Evolutionary conservation across 257 asterid genomes (phyloP).

Genomic region (Solanum etuberosum): DNA sequence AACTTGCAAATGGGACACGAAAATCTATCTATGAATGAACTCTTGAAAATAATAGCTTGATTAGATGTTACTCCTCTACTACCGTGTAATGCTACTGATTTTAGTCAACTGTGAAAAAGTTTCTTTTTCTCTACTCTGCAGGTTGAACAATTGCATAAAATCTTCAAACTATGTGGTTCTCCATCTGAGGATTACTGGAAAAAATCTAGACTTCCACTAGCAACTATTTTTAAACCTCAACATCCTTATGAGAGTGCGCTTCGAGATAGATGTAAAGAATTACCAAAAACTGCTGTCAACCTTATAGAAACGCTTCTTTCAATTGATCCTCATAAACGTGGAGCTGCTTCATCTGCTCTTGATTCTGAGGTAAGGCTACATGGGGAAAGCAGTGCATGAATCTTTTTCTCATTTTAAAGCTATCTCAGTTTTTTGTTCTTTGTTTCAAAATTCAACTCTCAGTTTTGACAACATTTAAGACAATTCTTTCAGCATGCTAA

Average conservation of each 20-base stretch:
- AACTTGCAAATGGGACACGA: neutral
- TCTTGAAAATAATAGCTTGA: neutral
- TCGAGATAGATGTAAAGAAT: slow-evolving; percentile 67
- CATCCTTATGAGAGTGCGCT: slow-evolving; percentile 68
- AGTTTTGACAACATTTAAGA: neutral
- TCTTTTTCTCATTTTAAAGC: neutral
- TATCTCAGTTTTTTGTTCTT: neutral
- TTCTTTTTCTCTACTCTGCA: slow-evolving; percentile 6
- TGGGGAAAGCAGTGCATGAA: neutral
- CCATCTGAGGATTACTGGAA: slow-evolving; percentile 81
- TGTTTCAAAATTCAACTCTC: neutral
- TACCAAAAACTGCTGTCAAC: slow-evolving; percentile 61
- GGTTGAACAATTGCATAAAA: slow-evolving; percentile 94
- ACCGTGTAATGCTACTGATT: neutral
- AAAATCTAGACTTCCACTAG: slow-evolving; percentile 58
- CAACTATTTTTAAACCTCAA: slow-evolving; percentile 85
- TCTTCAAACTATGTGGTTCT: slow-evolving; percentile 83
- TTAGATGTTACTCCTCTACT: neutral
- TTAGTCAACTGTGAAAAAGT: neutral
- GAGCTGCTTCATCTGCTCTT: slow-evolving; percentile 64
- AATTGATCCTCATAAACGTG: slow-evolving; percentile 60
- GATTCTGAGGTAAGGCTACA: slow-evolving; percentile 40
- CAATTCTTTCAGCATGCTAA: neutral
- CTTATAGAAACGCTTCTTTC: slow-evolving; percentile 65
- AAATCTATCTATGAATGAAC: neutral